Base-by-base conservation (phyloP, 2,329 filamentous ascomycete species). In the Annulohypoxylon truncatum region DNA sequence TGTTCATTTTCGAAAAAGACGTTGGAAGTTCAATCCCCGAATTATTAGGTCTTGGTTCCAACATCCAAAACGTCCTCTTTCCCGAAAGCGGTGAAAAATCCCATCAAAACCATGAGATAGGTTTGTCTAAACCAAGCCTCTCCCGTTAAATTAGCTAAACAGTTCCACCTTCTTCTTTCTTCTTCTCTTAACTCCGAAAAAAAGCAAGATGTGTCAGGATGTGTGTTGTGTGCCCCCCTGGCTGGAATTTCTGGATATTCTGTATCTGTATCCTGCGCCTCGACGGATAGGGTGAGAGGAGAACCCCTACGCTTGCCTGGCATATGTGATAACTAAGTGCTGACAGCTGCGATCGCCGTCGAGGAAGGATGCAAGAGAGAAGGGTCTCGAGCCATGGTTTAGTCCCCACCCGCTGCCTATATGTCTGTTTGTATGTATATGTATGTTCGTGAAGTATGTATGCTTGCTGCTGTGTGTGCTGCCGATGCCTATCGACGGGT, bases 241-340 rank as follows among this genome's bases (percentile, higher is more conserved):
- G 13, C 10, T 35, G n/a, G 35, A 15, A 38, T 22, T 35, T 42
- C 15, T 40, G 35, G n/a, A 40, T 18, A 3, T 40, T 40, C 26
- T 28, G n/a, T n/a, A n/a, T n/a, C n/a, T n/a, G n/a, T n/a, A 28
- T 28, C 15, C 51, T 55, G 59, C 26, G 59, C 44, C 51, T 50
- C 59, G 6, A 35, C 38, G 20, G 50, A 44, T 56, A 50, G 31
- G 26, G 42, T 26, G 38, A 20, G 38, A 26, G 24, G 35, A 38
- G n/a, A 38, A 50, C 26, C 33, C 51, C 38, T 59, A 31, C 28
- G 7, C 15, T n/a, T 7, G 8, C n/a, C 5, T 33, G 28, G 20
- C 18, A 47, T 29, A 33, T 55, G 35, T 38, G 29, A 46, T 46
- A 52, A 61, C 63, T 63, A 66, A 47, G 59, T 59, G 64, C 64